These are phyloP conservation scores for Plasmodium sp. DNA, from an alignment of 169 alveolate species.

Conservation along the genomic window DNA sequence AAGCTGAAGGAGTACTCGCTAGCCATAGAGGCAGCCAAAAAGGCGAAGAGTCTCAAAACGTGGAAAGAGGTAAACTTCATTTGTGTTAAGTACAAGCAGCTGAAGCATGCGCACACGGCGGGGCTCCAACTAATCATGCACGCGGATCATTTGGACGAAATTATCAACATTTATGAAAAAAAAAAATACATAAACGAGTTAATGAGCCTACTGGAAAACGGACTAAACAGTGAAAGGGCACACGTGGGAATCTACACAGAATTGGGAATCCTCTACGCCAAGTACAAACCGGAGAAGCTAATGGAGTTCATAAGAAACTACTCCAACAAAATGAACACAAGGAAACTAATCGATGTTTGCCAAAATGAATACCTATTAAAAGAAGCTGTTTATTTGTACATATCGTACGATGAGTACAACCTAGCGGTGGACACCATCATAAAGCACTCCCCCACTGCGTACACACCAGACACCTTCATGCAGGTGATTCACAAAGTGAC, in stretches of 20 bases:
- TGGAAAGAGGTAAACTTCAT: conserved; percentile 95
- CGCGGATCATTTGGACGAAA: conserved; percentile 98
- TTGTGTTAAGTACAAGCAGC: conserved; percentile 88
- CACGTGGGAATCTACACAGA: conserved; percentile 97
- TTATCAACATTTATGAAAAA: conserved; percentile 81
- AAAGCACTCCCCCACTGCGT: conserved; percentile 90
- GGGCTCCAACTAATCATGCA: conserved; percentile 97
- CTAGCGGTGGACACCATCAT: conserved; percentile 93
- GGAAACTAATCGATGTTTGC: conserved; percentile 80
- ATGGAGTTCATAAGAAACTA: conserved; percentile 83
- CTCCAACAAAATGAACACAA: conserved; percentile 76
- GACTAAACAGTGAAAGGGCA: conserved; percentile 84
- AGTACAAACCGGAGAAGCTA: conserved; percentile 97
- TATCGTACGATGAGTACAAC: conserved; percentile 97
- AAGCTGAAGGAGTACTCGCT: conserved; percentile 94
- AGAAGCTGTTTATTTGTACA: conserved; percentile 97
- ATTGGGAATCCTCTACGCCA: conserved; percentile 98
- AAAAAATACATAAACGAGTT: conserved; percentile 79
- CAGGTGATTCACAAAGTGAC: conserved; percentile 78
- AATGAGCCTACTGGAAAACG: conserved; percentile 76
- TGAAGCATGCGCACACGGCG: conserved; percentile 95
- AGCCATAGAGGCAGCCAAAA: conserved; percentile 99
- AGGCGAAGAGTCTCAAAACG: conserved; percentile 97
- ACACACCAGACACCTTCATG: conserved; percentile 85
- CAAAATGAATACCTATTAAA: conserved; percentile 93